Percentiles rank a stretch among this genome's conserved stretches.
phyloP scores from a whole-genome alignment of 2,329 filamentous ascomycete genomes.

The Phaeosphaeriaceae sp. region DNA sequence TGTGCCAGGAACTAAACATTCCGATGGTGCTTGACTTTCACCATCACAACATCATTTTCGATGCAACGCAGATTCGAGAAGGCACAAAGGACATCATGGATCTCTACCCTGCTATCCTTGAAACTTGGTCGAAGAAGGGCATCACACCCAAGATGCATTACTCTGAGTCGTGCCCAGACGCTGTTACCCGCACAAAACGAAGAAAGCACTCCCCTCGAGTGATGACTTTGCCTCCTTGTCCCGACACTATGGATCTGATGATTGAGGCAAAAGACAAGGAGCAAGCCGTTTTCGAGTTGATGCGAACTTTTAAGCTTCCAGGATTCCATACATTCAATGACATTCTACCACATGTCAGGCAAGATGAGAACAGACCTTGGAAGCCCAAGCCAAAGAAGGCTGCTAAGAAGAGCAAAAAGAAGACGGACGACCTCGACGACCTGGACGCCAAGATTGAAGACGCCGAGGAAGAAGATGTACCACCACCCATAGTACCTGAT shows the following conservation, averaged over 20 bases:
- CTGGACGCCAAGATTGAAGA: conserved; percentile 53
- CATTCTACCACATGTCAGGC: conserved; percentile 76
- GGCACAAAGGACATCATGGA: conserved; percentile 81
- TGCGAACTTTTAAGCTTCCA: conserved; percentile 85
- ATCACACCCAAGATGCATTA: conserved; percentile 98
- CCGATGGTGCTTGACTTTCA: conserved; percentile 92
- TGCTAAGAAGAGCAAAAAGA: conserved; percentile 55
- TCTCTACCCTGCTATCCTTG: conserved; percentile 77
- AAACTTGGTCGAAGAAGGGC: conserved; percentile 82
- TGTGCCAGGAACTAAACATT: conserved; percentile 94
- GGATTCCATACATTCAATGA: conserved; percentile 79
- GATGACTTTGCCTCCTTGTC: conserved; percentile 79
- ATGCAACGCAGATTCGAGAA: conserved; percentile 74
- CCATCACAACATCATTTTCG: conserved; percentile 94
- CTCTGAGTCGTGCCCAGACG: conserved; percentile 78
- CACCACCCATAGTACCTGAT: conserved; percentile 59
- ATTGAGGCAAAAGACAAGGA: conserved; percentile 99
- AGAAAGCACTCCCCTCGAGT: conserved; percentile 87
- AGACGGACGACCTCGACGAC: conserved; percentile 45
- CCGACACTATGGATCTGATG: conserved; percentile 91
- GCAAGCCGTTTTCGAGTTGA: conserved; percentile 92
- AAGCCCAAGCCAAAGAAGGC: conserved; percentile 50
- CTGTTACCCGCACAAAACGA: conserved; percentile 77
- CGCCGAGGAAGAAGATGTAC: conserved; percentile 45
- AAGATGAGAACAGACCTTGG: conserved; percentile 72